Evolutionary conservation across 768 basidiomycete species (phyloP).

Genomic region (Lactarius pseudohatsudake): DNA sequence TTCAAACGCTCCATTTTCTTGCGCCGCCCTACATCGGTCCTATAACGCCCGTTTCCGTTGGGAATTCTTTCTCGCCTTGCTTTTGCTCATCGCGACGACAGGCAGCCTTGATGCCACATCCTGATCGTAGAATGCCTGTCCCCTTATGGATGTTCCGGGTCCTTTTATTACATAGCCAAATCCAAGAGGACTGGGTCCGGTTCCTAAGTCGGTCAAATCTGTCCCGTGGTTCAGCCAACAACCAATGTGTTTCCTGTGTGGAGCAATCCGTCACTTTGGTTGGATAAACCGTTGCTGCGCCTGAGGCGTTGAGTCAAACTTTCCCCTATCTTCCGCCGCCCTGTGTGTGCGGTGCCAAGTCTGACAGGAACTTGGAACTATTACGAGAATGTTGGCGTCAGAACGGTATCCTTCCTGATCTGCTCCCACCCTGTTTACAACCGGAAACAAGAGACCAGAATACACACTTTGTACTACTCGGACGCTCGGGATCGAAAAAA

Average conservation of each 20-base stretch:
- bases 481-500: constrained; percentile 16
- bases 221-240: constrained; percentile 9
- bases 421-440: constrained; percentile 10
- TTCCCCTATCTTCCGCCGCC: constrained; percentile 11
- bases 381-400: constrained; percentile 13
- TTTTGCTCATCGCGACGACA: constrained; percentile 16
- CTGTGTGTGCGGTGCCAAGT: constrained; percentile 1
- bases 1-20: constrained; percentile 19
- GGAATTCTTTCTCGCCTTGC: constrained; percentile 2
- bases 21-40: constrained; percentile 7
- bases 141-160: constrained; percentile 3
- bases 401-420: constrained; percentile 1
- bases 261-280: neutral
- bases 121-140: constrained; percentile 16
- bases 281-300: constrained; percentile 16
- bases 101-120: constrained; percentile 8
- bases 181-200: neutral
- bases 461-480: constrained; percentile 1
- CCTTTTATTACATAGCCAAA: constrained; percentile 8
- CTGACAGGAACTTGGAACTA: constrained; percentile 10
- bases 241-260: constrained; percentile 18
- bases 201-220: constrained; percentile 4
- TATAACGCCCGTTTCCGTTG: constrained; percentile 10
- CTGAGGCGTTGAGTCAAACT: constrained; percentile 14
- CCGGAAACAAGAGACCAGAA: constrained; percentile 9